phyloP scores from a whole-genome alignment of 2,329 filamentous ascomycete genomes.

The Xylaria sp. region DNA sequence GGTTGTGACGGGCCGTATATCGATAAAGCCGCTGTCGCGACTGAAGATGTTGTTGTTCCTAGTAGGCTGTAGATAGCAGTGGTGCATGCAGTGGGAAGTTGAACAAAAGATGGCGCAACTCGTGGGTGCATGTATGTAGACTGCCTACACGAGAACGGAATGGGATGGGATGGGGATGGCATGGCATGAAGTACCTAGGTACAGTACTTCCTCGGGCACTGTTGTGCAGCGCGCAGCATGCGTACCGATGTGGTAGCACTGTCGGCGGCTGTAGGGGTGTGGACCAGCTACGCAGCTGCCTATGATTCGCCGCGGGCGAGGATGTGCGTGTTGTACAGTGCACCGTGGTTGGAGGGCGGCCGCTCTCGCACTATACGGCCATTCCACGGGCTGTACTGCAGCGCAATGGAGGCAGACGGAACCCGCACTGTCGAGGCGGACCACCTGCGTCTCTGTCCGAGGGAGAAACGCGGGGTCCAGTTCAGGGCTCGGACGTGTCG shows the following conservation, averaged over 20 bases:
- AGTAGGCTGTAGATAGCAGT: constrained; percentile 1
- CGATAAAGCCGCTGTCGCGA: background rate
- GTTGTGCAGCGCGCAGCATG: background rate
- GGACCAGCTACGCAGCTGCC: constrained; percentile 40
- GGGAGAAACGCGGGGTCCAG: constrained; percentile 18
- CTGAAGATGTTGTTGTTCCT: constrained; percentile 3
- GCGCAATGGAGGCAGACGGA: too few relatives aligned
- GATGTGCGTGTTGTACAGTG: background rate
- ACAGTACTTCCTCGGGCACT: background rate
- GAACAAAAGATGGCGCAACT: constrained; percentile 25
- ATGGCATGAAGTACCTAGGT: background rate
- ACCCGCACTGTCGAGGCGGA: constrained; percentile 22
- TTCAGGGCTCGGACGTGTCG: constrained; percentile 7
- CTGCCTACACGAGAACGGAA: constrained; percentile 14
- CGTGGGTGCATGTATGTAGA: constrained; percentile 19
- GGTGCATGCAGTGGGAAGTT: constrained; percentile 21
- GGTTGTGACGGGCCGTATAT: background rate
- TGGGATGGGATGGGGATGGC: background rate
- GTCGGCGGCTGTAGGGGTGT: constrained; percentile 39
- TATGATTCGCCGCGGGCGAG: constrained; percentile 39
- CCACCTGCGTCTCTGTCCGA: background rate
- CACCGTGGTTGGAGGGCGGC: background rate
- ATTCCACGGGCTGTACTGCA: too few relatives aligned
- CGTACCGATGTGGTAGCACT: background rate
- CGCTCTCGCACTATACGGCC: background rate